Conservation (phyloP, 805 yeast species). For the Candida fluviatilis region DNA sequence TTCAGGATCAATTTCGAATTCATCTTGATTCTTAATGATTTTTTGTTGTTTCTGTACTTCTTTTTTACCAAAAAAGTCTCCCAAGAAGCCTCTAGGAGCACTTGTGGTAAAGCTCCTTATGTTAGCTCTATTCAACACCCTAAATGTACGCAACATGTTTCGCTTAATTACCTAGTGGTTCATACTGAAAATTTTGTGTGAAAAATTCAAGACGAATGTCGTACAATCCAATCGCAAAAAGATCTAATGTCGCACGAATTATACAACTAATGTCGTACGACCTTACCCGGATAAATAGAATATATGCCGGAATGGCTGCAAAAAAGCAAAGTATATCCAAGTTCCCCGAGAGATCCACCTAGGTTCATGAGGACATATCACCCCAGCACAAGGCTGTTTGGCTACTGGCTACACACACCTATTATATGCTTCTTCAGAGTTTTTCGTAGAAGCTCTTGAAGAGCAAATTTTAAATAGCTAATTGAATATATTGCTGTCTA, state of each 20-base stretch:
- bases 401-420: no score
- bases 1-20: slow-evolving; percentile 27
- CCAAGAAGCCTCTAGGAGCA: slow-evolving; percentile 19
- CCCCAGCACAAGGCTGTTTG: no score
- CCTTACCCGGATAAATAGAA: no score
- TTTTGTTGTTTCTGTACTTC: slow-evolving; percentile 29
- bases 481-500: no score
- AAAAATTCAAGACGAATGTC: slow-evolving; percentile 1
- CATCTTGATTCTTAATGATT: slow-evolving; percentile 35
- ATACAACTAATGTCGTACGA: neutral
- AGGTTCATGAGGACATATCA: no score
- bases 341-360: no score
- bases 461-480: no score
- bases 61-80: slow-evolving; percentile 32
- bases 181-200: slow-evolving; percentile 1
- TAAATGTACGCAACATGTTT: slow-evolving; percentile 2
- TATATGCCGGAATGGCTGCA: no score
- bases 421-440: no score
- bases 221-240: no score
- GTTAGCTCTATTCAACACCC: slow-evolving; percentile 1
- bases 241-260: slow-evolving; percentile 3
- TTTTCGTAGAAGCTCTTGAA: no score
- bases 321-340: no score
- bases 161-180: neutral
- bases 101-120: slow-evolving; percentile 10